Conservation (phyloP, 768 basidiomycete genomes). For the Sporobolomyces pararoseus region DNA sequence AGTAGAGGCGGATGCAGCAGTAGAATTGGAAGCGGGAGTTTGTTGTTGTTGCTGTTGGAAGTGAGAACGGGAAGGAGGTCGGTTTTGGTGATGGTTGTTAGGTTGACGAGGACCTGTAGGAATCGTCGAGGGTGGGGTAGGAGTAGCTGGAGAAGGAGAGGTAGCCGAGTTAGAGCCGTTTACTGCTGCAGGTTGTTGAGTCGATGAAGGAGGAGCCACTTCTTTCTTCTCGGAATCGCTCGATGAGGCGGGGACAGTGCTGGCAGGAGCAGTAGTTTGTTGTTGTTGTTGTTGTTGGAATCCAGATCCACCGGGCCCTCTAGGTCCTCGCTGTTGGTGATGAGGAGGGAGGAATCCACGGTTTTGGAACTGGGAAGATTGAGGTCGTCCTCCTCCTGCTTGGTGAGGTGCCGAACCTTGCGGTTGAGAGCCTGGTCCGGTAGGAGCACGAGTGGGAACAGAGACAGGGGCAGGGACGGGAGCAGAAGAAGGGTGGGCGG, state of each 20-base stretch:
- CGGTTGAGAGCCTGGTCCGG: background rate
- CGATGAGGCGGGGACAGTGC: too few species aligned
- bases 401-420: too few species aligned
- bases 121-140: background rate
- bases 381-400: background rate
- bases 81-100: background rate
- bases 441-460: background rate
- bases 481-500: background rate
- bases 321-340: background rate
- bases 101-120: background rate
- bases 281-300: background rate
- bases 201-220: background rate
- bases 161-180: background rate
- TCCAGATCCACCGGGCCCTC: background rate
- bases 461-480: background rate
- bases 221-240: background rate
- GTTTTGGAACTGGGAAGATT: background rate
- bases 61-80: background rate
- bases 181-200: background rate
- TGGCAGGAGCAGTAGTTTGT: background rate
- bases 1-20: background rate
- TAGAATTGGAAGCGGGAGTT: background rate
- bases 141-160: background rate
- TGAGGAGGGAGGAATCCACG: too few species aligned
- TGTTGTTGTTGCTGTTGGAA: conserved; percentile 1